A percentile compares a stretch with the other conserved stretches of the same genome.
Conservation (phyloP, 2,329 filamentous ascomycete genomes). For the Endothia cerciana region DNA sequence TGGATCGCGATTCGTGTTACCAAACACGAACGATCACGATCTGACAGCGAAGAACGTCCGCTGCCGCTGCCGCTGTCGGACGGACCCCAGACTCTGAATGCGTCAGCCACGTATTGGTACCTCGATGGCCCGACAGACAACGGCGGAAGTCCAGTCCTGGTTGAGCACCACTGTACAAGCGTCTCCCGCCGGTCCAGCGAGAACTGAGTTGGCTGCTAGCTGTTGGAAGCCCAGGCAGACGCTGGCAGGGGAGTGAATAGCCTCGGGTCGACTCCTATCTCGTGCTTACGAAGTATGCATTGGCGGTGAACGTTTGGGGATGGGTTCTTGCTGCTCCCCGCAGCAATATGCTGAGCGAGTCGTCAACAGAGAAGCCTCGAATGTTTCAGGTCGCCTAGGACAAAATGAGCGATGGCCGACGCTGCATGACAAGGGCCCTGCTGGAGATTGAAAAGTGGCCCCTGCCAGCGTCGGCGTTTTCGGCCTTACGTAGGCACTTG, state of each 20-base stretch:
- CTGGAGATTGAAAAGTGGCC: slow-evolving; percentile 1
- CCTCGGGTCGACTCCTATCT: not conserved
- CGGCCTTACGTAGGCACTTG: slow-evolving; percentile 1
- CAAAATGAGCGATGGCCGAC: not conserved
- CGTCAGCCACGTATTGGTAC: not conserved
- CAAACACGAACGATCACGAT: not conserved
- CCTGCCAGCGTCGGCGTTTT: slow-evolving; percentile 6
- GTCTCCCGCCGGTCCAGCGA: not conserved
- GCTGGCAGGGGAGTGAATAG: not conserved
- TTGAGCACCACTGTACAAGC: not conserved
- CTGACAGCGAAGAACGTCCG: not conserved
- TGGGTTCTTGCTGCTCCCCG: not conserved
- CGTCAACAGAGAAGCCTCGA: not conserved
- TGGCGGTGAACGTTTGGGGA: not conserved
- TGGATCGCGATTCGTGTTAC: not conserved
- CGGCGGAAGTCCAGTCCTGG: not conserved
- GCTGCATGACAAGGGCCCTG: not conserved
- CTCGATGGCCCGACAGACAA: not conserved
- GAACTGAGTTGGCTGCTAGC: not conserved
- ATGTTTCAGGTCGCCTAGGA: not conserved
- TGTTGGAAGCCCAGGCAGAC: not conserved
- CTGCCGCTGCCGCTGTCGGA: not conserved
- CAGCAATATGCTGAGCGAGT: too few relatives aligned
- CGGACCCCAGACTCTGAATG: not conserved
- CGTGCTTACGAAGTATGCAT: not conserved